Conservation (phyloP, 805 yeast genomes). For the Sugiyamaella floridensis region DNA sequence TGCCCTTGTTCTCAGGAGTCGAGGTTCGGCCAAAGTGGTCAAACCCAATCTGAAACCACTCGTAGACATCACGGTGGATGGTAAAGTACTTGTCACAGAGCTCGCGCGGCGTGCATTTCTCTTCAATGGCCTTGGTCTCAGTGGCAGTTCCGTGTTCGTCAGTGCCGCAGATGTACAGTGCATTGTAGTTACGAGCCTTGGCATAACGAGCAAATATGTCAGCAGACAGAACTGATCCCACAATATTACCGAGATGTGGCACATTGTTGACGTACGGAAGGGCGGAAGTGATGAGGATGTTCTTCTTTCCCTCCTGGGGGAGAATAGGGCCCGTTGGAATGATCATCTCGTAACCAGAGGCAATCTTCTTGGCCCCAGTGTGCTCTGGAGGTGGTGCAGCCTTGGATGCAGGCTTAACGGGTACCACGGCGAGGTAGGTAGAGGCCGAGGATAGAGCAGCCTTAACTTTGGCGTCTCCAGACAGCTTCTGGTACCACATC, state of each 20-base stretch:
- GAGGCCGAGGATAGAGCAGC: conserved; percentile 18
- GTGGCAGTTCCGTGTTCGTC: conserved; percentile 99
- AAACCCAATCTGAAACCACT: conserved; percentile 94
- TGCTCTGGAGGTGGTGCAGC: conserved; percentile 36
- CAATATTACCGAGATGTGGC: conserved; percentile 95
- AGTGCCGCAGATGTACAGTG: conserved; percentile 89
- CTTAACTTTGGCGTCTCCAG: conserved; percentile 24
- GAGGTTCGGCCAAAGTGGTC: conserved; percentile 97
- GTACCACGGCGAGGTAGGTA: conserved; percentile 4
- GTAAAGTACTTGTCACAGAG: conserved; percentile 86
- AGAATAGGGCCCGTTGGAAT: conserved; percentile 35
- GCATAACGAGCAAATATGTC: conserved; percentile 89
- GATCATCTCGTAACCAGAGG: conserved; percentile 10
- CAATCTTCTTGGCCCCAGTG: conserved; percentile 31
- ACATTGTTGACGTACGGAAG: conserved; percentile 97
- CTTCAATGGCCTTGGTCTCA: conserved; percentile 96
- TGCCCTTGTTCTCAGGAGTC: conserved; percentile 82
- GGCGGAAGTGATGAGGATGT: conserved; percentile 88
- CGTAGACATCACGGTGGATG: conserved; percentile 82
- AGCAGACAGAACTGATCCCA: conserved; percentile 91
- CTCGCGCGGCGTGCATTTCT: conserved; percentile 78
- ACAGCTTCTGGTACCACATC: conserved; percentile 30
- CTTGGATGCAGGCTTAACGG: conserved; percentile 33
- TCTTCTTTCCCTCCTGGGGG: conserved; percentile 69
- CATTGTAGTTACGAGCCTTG: conserved; percentile 81